Evolutionary conservation across 2,329 filamentous ascomycete species (phyloP).

Genomic region (Emericellopsis atlantica): DNA sequence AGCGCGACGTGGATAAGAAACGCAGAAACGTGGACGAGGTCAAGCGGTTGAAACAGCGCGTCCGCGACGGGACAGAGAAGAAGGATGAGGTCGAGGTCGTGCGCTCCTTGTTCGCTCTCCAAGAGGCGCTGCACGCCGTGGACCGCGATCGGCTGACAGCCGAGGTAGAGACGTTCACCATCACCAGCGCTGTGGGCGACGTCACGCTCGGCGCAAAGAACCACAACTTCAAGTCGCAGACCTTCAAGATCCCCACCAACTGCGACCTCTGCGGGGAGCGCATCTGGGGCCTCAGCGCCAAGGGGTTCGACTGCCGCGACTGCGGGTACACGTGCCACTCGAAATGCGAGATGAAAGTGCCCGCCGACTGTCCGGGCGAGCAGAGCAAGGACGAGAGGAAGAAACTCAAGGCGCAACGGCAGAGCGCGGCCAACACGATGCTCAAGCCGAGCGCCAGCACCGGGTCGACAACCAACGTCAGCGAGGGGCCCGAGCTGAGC

Average conservation of each 20-base stretch:
- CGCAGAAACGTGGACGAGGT: constrained; percentile 70
- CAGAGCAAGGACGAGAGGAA: constrained; percentile 91
- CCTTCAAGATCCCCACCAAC: constrained; percentile 97
- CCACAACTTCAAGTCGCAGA: constrained; percentile 97
- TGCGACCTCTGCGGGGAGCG: constrained; percentile 94
- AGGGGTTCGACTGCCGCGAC: constrained; percentile 90
- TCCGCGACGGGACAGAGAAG: constrained; percentile 76
- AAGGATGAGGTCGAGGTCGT: constrained; percentile 82
- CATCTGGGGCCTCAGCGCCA: constrained; percentile 93
- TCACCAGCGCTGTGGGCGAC: constrained; percentile 84
- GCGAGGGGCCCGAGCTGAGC: constrained; percentile 56
- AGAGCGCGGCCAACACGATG: constrained; percentile 59
- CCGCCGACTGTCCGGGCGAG: constrained; percentile 89
- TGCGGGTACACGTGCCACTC: constrained; percentile 97
- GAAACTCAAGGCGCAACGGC: constrained; percentile 76
- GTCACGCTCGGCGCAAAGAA: constrained; percentile 85
- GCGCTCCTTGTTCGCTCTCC: constrained; percentile 67
- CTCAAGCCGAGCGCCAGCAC: constrained; percentile 28
- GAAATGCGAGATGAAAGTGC: constrained; percentile 99
- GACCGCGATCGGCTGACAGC: constrained; percentile 77
- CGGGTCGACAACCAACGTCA: constrained; percentile 24
- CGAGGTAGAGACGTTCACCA: constrained; percentile 86
- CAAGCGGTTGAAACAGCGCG: constrained; percentile 59
- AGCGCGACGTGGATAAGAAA: constrained; percentile 76
- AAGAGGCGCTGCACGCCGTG: constrained; percentile 73